Evolutionary conservation across 2,329 filamentous ascomycete species (phyloP).

Genomic region (Tolypocladium amazonense): DNA sequence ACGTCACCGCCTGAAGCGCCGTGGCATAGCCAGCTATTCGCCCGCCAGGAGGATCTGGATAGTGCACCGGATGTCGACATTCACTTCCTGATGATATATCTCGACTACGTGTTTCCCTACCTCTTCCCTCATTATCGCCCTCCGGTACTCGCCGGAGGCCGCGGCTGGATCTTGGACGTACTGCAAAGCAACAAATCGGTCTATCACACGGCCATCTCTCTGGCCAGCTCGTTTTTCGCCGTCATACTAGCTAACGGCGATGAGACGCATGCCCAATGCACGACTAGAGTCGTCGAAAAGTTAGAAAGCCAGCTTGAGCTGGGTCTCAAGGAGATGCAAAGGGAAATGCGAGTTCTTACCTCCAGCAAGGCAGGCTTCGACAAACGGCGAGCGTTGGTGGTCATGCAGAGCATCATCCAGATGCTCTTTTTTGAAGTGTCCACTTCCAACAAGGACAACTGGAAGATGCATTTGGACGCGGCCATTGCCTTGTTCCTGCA

Average conservation of each 20-base stretch:
- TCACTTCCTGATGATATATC: conserved; percentile 44
- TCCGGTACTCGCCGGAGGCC: conserved; percentile 41
- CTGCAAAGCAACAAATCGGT: conserved; percentile 46
- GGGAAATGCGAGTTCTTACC: conserved; percentile 27
- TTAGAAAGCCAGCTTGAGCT: conserved; percentile 33
- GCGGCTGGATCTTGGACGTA: conserved; percentile 48
- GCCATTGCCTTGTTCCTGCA: conserved; percentile 38
- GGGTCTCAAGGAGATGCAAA: conserved; percentile 31
- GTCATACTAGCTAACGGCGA: conserved; percentile 26
- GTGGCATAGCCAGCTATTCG: conserved; percentile 20
- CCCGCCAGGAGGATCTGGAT: conserved; percentile 10
- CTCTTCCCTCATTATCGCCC: conserved; percentile 54
- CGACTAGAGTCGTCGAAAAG: conserved; percentile 23
- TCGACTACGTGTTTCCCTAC: conserved; percentile 52
- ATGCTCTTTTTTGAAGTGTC: conserved; percentile 42
- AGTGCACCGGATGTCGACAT: conserved; percentile 18
- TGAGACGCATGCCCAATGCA: conserved; percentile 22
- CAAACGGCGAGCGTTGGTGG: conserved; percentile 22
- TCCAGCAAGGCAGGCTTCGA: conserved; percentile 16
- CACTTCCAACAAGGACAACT: conserved; percentile 34
- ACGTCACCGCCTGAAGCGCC: conserved; percentile 20
- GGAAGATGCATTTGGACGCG: conserved; percentile 38
- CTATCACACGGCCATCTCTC: conserved; percentile 44
- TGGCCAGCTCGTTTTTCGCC: conserved; percentile 47
- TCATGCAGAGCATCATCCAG: conserved; percentile 41